These are phyloP conservation scores for Neoboletus brunneissimus DNA, from an alignment of 768 basidiomycete species.

Conservation along the genomic window DNA sequence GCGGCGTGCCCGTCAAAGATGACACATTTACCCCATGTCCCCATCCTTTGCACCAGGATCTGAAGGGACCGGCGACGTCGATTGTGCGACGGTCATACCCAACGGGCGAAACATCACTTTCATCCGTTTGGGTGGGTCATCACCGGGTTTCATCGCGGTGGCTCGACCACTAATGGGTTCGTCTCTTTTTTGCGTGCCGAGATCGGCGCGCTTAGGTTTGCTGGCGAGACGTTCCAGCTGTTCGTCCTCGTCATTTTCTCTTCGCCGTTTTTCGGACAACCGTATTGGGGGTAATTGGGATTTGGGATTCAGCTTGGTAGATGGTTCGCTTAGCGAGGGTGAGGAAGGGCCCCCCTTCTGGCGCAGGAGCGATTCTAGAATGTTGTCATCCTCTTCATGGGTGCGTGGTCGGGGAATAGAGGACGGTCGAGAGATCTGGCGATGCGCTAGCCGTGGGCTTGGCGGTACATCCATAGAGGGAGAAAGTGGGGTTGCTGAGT, in stretches of 20 bases:
- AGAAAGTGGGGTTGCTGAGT: conserved; percentile 27
- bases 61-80: conserved; percentile 49
- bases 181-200: conserved; percentile 45
- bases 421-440: conserved; percentile 36
- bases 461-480: conserved; percentile 36
- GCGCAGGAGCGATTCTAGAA: conserved; percentile 54
- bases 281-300: conserved; percentile 44
- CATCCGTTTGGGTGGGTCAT: conserved; percentile 62
- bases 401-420: conserved; percentile 46
- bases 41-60: conserved; percentile 68
- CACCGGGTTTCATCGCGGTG: conserved; percentile 30
- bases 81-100: conserved; percentile 27
- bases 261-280: conserved; percentile 65
- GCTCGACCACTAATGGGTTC: conserved; percentile 20
- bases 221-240: conserved; percentile 55
- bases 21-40: conserved; percentile 58
- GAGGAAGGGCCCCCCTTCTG: conserved; percentile 36
- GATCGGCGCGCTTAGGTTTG: conserved; percentile 56
- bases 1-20: neutral
- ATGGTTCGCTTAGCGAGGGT: conserved; percentile 32
- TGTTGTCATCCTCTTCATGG: conserved; percentile 50
- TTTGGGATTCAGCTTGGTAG: conserved; percentile 30
- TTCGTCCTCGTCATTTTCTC: conserved; percentile 69
- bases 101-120: conserved; percentile 64
- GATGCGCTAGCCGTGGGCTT: conserved; percentile 39